Conservation (phyloP, 164 flowering plant genomes). For the Liquidambar formosana region DNA sequence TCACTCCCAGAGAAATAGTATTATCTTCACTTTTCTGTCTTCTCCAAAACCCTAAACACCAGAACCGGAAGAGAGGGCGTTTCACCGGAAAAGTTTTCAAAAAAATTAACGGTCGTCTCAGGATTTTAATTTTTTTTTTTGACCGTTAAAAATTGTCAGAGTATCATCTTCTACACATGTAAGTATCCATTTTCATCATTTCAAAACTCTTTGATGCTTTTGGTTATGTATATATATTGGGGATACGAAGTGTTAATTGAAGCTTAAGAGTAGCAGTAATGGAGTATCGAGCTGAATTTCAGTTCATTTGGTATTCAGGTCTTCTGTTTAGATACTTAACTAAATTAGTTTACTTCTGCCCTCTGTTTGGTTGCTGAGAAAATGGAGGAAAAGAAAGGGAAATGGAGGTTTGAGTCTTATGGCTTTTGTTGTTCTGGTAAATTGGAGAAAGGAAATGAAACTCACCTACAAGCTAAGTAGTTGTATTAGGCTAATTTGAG, state of each 20-base stretch:
- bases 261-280: neutral
- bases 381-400: slow-evolving; percentile 3
- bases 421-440: neutral
- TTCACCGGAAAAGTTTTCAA: too few relatives aligned
- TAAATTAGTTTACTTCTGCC: neutral
- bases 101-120: too few relatives aligned
- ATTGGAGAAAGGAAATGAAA: too few relatives aligned
- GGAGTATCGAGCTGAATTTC: neutral
- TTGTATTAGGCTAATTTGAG: neutral
- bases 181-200: neutral
- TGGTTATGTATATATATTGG: too few relatives aligned
- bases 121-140: too few relatives aligned
- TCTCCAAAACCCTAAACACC: too few relatives aligned
- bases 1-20: too few relatives aligned
- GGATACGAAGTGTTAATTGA: neutral
- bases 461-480: neutral
- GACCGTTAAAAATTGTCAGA: too few relatives aligned
- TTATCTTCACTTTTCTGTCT: too few relatives aligned
- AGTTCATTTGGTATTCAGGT: neutral
- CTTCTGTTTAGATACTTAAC: neutral
- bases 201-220: neutral
- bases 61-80: too few relatives aligned
- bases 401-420: slow-evolving; percentile 5
- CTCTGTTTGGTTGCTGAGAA: neutral
- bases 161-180: neutral